Evolutionary conservation across 257 asterid species (phyloP).

Genomic region (Penstemon newberryi): DNA sequence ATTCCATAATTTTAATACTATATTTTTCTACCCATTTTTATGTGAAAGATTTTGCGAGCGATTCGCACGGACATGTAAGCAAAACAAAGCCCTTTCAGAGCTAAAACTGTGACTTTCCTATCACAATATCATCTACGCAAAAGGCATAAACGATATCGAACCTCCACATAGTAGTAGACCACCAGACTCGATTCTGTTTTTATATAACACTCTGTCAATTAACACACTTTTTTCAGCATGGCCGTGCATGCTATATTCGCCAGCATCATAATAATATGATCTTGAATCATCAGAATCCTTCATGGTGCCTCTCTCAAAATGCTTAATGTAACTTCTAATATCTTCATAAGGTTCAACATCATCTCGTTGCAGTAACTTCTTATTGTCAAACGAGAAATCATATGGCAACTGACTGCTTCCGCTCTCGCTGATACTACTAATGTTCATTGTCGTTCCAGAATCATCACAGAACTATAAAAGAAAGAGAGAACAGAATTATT

Average conservation of each 20-base stretch:
- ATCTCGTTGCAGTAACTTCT: slow-evolving; percentile 19
- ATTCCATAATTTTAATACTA: too few relatives aligned
- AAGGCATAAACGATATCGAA: slow-evolving; percentile 47
- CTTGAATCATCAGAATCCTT: slow-evolving; percentile 31
- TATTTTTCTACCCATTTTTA: too few relatives aligned
- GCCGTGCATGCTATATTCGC: slow-evolving; percentile 39
- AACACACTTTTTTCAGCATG: slow-evolving; percentile 37
- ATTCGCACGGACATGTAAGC: too few relatives aligned
- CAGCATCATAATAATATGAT: slow-evolving; percentile 45
- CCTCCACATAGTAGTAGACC: slow-evolving; percentile 64
- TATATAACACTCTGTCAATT: slow-evolving; percentile 52
- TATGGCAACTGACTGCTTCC: slow-evolving; percentile 27
- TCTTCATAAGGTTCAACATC: slow-evolving; percentile 35
- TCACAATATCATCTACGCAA: slow-evolving; percentile 36
- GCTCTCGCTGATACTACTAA: slow-evolving; percentile 25
- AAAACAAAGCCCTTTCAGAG: neutral
- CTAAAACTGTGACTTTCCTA: neutral
- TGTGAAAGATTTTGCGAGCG: too few relatives aligned
- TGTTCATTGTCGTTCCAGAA: slow-evolving; percentile 36
- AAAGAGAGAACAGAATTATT: too few relatives aligned
- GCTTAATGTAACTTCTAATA: slow-evolving; percentile 54
- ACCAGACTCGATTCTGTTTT: slow-evolving; percentile 58
- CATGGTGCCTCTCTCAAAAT: slow-evolving; percentile 43
- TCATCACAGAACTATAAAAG: slow-evolving; percentile 25
- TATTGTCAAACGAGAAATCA: slow-evolving; percentile 49